Evolutionary conservation across 2,329 filamentous ascomycete genomes (phyloP).

Genomic region (Penicillium freii): DNA sequence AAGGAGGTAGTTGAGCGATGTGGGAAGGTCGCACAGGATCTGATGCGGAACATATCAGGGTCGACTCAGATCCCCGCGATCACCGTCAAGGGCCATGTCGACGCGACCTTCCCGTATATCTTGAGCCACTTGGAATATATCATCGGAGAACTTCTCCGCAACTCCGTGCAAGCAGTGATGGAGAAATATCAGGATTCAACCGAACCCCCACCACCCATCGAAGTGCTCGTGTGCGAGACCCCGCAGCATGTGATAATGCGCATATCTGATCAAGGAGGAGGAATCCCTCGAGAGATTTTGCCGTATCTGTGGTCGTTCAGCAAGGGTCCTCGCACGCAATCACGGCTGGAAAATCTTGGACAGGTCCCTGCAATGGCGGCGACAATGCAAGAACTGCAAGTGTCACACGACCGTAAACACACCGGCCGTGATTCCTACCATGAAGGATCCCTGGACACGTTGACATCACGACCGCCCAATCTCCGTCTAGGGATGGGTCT

Average conservation of each 20-base stretch:
- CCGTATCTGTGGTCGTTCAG: constrained; percentile 96
- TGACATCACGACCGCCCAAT: constrained; percentile 81
- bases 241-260: constrained; percentile 94
- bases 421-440: constrained; percentile 39
- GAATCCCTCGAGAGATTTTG: constrained; percentile 78
- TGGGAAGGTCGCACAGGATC: constrained; percentile 69
- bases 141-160: constrained; percentile 87
- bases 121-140: constrained; percentile 96
- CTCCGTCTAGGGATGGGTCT: constrained; percentile 87
- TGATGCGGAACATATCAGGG: constrained; percentile 74
- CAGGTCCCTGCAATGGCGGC: constrained; percentile 89
- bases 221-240: constrained; percentile 91
- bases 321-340: constrained; percentile 78
- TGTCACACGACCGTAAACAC: constrained; percentile 38
- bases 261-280: constrained; percentile 92
- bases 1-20: constrained; percentile 84
- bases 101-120: constrained; percentile 94
- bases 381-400: constrained; percentile 80
- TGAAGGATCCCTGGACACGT: constrained; percentile 69
- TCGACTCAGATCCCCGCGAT: constrained; percentile 74
- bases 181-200: constrained; percentile 61
- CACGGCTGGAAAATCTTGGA: constrained; percentile 77
- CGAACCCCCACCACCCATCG: constrained; percentile 70
- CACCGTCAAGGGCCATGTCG: constrained; percentile 76
- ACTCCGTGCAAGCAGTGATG: constrained; percentile 89